Conservation (phyloP, 2,329 filamentous ascomycete genomes). For the Sporothrix humicola region DNA sequence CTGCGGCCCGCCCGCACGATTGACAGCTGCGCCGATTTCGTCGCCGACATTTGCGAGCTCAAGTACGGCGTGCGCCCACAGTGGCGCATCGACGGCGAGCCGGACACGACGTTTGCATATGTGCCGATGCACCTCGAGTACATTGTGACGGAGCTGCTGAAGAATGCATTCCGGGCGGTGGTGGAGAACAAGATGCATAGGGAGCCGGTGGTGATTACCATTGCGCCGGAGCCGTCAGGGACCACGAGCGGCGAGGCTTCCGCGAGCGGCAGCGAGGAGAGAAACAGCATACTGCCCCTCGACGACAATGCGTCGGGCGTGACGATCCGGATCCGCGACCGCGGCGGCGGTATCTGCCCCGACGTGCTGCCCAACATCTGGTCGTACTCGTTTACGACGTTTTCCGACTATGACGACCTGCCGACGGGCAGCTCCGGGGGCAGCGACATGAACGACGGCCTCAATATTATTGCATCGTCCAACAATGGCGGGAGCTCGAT, state of each 20-base stretch:
- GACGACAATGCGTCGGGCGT: slow-evolving; percentile 78
- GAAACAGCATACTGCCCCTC: slow-evolving; percentile 57
- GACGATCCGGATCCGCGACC: slow-evolving; percentile 92
- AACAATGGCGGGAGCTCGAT: slow-evolving; percentile 80
- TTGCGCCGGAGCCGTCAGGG: slow-evolving; percentile 69
- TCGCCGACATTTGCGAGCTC: slow-evolving; percentile 94
- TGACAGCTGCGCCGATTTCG: slow-evolving; percentile 83
- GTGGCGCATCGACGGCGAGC: slow-evolving; percentile 81
- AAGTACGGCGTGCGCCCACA: slow-evolving; percentile 89
- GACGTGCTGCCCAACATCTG: slow-evolving; percentile 86
- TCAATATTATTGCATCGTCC: slow-evolving; percentile 75
- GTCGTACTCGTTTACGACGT: slow-evolving; percentile 98
- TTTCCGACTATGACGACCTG: slow-evolving; percentile 68
- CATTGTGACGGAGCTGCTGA: slow-evolving; percentile 93
- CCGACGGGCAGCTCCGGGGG: slow-evolving; percentile 64
- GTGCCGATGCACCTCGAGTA: slow-evolving; percentile 97
- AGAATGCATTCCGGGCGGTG: slow-evolving; percentile 94
- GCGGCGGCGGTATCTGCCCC: slow-evolving; percentile 89
- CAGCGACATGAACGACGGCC: slow-evolving; percentile 67
- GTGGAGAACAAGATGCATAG: slow-evolving; percentile 80
- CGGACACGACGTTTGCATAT: slow-evolving; percentile 87
- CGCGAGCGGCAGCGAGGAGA: slow-evolving; percentile 39
- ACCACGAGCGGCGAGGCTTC: slow-evolving; percentile 36
- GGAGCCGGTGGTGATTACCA: slow-evolving; percentile 89
- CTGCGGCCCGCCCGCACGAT: slow-evolving; percentile 82